Evolutionary conservation across 75 land plant species (phyloP).

Genomic region (Azolla pinnata): DNA sequence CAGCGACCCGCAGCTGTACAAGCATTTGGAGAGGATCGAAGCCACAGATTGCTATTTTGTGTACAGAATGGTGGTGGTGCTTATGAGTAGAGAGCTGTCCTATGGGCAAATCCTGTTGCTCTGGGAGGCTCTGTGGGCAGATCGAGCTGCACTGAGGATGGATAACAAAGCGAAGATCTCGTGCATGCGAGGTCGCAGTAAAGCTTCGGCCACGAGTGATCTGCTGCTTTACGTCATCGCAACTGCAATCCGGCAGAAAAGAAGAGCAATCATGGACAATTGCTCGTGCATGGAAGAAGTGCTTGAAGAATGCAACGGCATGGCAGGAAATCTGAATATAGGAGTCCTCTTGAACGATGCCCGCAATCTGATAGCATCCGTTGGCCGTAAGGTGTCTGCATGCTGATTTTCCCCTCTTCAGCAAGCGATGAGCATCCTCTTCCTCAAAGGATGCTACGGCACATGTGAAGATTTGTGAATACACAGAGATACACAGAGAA

Average conservation of each 20-base stretch:
- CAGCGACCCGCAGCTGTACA: conserved; percentile 53
- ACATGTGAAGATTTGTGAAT: too few species aligned
- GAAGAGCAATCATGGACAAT: conserved; percentile 72
- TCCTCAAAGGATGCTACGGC: too few species aligned
- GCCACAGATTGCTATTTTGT: conserved; percentile 84
- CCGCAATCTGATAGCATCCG: conserved; percentile 61
- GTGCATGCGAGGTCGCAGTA: conserved; percentile 40
- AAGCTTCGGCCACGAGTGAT: conserved; percentile 69
- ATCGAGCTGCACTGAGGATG: conserved; percentile 63
- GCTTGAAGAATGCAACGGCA: conserved; percentile 80
- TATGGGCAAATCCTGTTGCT: conserved; percentile 79
- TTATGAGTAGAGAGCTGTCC: conserved; percentile 68
- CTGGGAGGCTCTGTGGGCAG: conserved; percentile 96
- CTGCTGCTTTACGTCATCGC: conserved; percentile 80
- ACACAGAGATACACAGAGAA: too few species aligned
- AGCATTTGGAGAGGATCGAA: conserved; percentile 54
- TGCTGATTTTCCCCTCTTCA: too few species aligned
- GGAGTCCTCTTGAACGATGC: conserved; percentile 91
- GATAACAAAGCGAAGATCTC: conserved; percentile 46
- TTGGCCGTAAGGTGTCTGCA: conserved; percentile 27
- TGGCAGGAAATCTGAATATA: conserved; percentile 85
- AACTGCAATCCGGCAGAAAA: conserved; percentile 67
- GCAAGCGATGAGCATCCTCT: too few species aligned
- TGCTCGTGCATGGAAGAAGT: conserved; percentile 88
- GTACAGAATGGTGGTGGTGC: conserved; percentile 90